These are phyloP conservation scores for Cladosporium halotolerans DNA, from an alignment of 2,329 filamentous ascomycete genomes.

Conservation along the genomic window DNA sequence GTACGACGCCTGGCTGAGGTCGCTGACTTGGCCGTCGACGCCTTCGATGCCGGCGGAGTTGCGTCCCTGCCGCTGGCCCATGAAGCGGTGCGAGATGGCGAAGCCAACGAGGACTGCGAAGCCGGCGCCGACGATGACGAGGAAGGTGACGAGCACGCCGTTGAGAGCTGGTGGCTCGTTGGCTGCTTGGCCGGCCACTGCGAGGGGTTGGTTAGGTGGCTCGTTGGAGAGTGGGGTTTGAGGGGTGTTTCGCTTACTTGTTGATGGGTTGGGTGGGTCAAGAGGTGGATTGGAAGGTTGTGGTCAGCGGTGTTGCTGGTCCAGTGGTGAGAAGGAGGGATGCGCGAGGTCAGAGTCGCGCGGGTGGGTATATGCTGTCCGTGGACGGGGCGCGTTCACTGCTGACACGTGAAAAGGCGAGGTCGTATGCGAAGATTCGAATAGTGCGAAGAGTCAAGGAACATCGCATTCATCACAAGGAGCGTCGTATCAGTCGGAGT, in stretches of 20 bases:
- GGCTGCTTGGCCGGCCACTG: slow-evolving; percentile 9
- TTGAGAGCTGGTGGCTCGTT: slow-evolving; percentile 9
- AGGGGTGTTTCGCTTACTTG: not conserved
- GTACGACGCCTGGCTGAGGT: slow-evolving; percentile 7
- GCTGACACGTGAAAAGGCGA: no score
- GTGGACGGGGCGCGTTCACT: not conserved
- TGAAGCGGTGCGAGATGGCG: slow-evolving; percentile 10
- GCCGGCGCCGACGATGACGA: slow-evolving; percentile 47
- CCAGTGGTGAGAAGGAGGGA: not conserved
- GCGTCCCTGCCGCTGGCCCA: not conserved
- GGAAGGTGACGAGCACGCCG: slow-evolving; percentile 11
- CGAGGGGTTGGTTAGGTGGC: not conserved
- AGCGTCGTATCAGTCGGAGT: no score
- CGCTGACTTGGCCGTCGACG: slow-evolving; percentile 1
- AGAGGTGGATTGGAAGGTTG: not conserved
- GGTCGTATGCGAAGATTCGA: no score
- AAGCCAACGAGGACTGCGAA: slow-evolving; percentile 50
- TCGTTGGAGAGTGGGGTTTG: not conserved
- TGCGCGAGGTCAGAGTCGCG: not conserved
- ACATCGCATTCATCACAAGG: no score
- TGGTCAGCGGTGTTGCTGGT: not conserved
- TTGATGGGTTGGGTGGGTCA: not conserved
- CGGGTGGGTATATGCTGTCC: not conserved
- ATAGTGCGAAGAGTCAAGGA: no score
- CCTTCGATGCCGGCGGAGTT: not conserved